Base-by-base conservation (phyloP, 352 stramenopile genomes). In the Globisporangium splendens region DNA sequence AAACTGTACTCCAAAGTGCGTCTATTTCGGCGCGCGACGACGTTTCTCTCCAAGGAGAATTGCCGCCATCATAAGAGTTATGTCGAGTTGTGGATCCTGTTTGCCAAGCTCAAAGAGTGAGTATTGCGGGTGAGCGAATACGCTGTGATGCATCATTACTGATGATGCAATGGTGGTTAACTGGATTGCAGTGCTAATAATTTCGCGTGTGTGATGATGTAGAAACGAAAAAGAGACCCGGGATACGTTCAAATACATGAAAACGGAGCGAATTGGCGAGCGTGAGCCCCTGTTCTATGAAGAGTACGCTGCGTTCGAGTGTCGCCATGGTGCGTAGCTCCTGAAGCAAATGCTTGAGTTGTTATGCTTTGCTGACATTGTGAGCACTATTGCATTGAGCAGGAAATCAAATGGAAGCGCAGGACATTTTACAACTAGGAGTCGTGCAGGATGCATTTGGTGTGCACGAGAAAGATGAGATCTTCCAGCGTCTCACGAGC, bases 301-400 rank as follows among this genome's bases (percentile, higher is more conserved):
- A 46, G 70, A 84, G 53, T 83, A 86, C 44, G 81, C 81, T 11
- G 73, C 72, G 14, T 89, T 91, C 48, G 81, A 91, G 56, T 79
- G 68, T 33, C 28, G 57, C 10, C 54, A 73, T 28, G 73, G 69
- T 79, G 35, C 22, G 59, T 63, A 43, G 38, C 38, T 43, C 38
- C 14, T 17, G 14, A 8, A 17, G 10, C 11, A 3, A 43, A 17
- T 43, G 11, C 38, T 43, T 13, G 10, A 43, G 38, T 11, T 43
- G 14, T 10, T 43, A 13, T 2, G 24, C 24, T 2, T 31, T 31
- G 24, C 24, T 31, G 24, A 31, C 24, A 31, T 31, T 31, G 5
- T 31, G 24, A 31, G 1, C 20, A n/a, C 22, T 55, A 24, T 15
- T 52, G 42, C 35, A 17, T 20, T 44, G 22, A 46, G 28, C 33